These are phyloP conservation scores for Trichoderma sp. DNA, from an alignment of 2,329 filamentous ascomycete genomes.

Conservation along the genomic window DNA sequence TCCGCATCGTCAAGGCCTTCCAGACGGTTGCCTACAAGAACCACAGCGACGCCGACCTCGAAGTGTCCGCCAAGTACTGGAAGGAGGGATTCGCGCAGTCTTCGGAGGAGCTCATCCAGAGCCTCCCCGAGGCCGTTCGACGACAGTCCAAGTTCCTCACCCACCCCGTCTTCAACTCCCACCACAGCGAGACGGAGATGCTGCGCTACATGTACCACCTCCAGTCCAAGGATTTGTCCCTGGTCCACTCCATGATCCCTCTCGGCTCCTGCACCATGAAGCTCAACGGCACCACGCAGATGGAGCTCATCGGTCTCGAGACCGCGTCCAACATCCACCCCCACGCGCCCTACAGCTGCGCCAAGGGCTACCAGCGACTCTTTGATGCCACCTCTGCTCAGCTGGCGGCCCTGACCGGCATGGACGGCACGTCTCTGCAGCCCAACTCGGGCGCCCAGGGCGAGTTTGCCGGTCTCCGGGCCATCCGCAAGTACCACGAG, in stretches of 20 bases:
- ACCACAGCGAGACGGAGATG: conserved; percentile 94
- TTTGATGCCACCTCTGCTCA: conserved; percentile 74
- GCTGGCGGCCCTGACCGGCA: conserved; percentile 81
- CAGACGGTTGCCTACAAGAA: conserved; percentile 37
- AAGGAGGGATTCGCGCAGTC: conserved; percentile 41
- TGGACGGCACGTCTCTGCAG: conserved; percentile 86
- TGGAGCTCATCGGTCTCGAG: conserved; percentile 80
- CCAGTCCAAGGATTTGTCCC: conserved; percentile 89
- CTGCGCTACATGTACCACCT: conserved; percentile 91
- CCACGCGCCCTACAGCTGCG: conserved; percentile 66
- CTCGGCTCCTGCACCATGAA: conserved; percentile 99
- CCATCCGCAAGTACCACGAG: conserved; percentile 84
- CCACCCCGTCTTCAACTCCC: conserved; percentile 90
- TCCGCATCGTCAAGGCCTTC: conserved; percentile 34
- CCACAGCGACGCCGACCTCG: conserved; percentile 32
- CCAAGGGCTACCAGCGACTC: conserved; percentile 69
- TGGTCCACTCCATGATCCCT: conserved; percentile 97
- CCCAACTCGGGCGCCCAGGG: conserved; percentile 96
- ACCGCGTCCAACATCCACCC: conserved; percentile 82
- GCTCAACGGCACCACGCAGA: conserved; percentile 90
- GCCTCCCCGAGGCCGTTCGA: conserved; percentile 62
- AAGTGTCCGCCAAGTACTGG: conserved; percentile 46
- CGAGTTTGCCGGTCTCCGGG: conserved; percentile 86
- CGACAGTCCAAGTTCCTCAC: conserved; percentile 77
- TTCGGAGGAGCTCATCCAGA: conserved; percentile 42